Evolutionary conservation across 2,329 filamentous ascomycete species (phyloP).

Genomic region (Aspergillus carbonarius): DNA sequence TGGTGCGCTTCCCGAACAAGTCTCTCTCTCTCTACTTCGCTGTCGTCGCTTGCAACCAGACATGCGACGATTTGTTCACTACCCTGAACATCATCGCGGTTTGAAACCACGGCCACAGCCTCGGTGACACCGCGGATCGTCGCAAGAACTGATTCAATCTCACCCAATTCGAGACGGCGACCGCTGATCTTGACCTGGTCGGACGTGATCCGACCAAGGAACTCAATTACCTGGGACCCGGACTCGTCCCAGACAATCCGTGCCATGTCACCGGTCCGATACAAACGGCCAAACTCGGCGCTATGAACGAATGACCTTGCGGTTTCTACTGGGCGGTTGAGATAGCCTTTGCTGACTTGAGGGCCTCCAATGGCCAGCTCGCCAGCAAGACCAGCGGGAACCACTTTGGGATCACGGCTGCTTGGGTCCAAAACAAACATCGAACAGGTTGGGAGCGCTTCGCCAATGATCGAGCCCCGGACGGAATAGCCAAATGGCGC

Average conservation of each 20-base stretch:
- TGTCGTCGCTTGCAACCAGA: slow-evolving; percentile 17
- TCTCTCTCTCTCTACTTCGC: slow-evolving; percentile 9
- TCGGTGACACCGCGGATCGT: slow-evolving; percentile 21
- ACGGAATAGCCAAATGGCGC: slow-evolving; percentile 19
- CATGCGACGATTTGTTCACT: slow-evolving; percentile 29
- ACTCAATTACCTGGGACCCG: slow-evolving; percentile 58
- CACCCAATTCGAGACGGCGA: slow-evolving; percentile 76
- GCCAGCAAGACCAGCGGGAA: slow-evolving; percentile 45
- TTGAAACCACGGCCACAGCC: slow-evolving; percentile 24
- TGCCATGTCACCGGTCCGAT: slow-evolving; percentile 44
- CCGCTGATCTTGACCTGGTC: slow-evolving; percentile 85
- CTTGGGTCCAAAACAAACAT: slow-evolving; percentile 30
- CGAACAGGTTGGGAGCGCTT: slow-evolving; percentile 36
- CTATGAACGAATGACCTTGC: slow-evolving; percentile 27
- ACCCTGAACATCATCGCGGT: slow-evolving; percentile 18
- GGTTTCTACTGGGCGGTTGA: slow-evolving; percentile 26
- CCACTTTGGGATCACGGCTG: slow-evolving; percentile 29
- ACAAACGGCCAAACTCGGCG: slow-evolving; percentile 48
- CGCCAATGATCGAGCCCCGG: slow-evolving; percentile 39
- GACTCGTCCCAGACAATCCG: slow-evolving; percentile 63
- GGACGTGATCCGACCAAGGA: slow-evolving; percentile 72
- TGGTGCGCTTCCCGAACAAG: slow-evolving; percentile 18
- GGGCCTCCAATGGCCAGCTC: slow-evolving; percentile 45
- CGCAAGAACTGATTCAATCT: slow-evolving; percentile 57
- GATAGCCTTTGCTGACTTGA: slow-evolving; percentile 31